phyloP scores from a whole-genome alignment of 1,284 basidiomycete species.

The Leccinum pachyderme region DNA sequence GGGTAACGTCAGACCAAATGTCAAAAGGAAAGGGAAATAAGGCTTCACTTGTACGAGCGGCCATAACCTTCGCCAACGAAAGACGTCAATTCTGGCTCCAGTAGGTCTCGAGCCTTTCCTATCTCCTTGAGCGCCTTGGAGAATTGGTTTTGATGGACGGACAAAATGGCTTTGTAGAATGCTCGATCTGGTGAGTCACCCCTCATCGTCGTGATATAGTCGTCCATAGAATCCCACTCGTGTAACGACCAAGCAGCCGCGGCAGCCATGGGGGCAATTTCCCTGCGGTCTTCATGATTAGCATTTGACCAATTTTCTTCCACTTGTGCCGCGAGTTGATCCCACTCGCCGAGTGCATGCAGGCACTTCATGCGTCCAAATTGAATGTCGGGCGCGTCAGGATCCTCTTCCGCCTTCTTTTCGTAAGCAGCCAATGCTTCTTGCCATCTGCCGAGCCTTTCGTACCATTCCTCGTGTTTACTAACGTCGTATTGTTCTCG shows the following conservation, averaged over 20 bases:
- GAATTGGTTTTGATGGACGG: slow-evolving; percentile 96
- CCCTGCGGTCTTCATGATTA: slow-evolving; percentile 79
- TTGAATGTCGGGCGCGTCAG: slow-evolving; percentile 69
- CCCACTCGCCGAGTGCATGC: slow-evolving; percentile 99
- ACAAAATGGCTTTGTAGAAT: slow-evolving; percentile 95
- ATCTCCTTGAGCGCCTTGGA: slow-evolving; percentile 89
- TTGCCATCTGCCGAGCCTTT: slow-evolving; percentile 95
- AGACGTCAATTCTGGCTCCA: slow-evolving; percentile 91
- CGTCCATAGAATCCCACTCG: slow-evolving; percentile 99
- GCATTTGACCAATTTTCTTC: slow-evolving; percentile 89
- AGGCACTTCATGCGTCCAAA: slow-evolving; percentile 94
- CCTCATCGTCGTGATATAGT: slow-evolving; percentile 95
- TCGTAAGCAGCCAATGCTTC: slow-evolving; percentile 91
- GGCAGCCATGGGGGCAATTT: slow-evolving; percentile 95
- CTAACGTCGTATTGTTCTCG: slow-evolving; percentile 82
- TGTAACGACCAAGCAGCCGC: slow-evolving; percentile 96
- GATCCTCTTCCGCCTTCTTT: slow-evolving; percentile 69
- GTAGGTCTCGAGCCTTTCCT: slow-evolving; percentile 89
- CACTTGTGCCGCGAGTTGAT: slow-evolving; percentile 83
- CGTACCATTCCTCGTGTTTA: slow-evolving; percentile 97
- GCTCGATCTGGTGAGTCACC: slow-evolving; percentile 91
- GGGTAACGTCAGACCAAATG: slow-evolving; percentile 14
- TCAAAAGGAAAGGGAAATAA: slow-evolving; percentile 1
- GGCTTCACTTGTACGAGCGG: slow-evolving; percentile 86
- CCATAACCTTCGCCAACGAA: slow-evolving; percentile 96